Conservation (phyloP, 1,284 basidiomycete genomes). For the Cutaneotrichosporon cyanovorans region DNA sequence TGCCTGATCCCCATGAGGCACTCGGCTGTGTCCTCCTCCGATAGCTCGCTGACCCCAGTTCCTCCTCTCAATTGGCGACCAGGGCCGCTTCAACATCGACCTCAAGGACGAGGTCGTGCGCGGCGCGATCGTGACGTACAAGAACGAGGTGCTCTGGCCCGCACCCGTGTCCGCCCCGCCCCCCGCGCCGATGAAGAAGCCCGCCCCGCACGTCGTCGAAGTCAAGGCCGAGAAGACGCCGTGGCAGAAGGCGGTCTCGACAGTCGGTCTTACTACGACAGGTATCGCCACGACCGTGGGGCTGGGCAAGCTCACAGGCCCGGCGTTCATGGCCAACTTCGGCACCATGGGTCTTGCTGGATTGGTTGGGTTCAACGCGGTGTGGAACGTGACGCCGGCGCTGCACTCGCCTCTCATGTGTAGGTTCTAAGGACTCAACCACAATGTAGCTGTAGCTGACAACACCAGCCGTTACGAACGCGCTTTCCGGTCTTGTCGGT, state of each 20-base stretch:
- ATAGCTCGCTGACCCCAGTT: constrained; percentile 47
- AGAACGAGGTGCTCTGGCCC: constrained; percentile 58
- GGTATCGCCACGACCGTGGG: constrained; percentile 65
- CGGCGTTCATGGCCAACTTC: constrained; percentile 74
- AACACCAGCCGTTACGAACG: constrained; percentile 42
- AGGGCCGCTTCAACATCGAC: constrained; percentile 58
- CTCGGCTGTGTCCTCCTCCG: no score
- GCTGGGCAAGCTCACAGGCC: constrained; percentile 66
- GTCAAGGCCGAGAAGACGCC: constrained; percentile 55
- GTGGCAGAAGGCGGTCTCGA: constrained; percentile 67
- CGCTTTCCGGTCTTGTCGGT: constrained; percentile 59
- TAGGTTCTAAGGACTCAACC: constrained; percentile 8
- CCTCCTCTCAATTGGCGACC: constrained; percentile 64
- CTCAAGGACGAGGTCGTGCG: constrained; percentile 74
- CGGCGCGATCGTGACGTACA: constrained; percentile 65
- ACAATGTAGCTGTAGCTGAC: no score
- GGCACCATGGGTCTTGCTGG: constrained; percentile 66
- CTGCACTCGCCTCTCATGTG: constrained; percentile 55
- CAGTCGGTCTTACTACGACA: constrained; percentile 61
- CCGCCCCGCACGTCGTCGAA: constrained; percentile 49
- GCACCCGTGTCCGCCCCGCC: constrained; percentile 35
- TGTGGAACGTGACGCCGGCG: constrained; percentile 78
- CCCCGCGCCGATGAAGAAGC: constrained; percentile 51
- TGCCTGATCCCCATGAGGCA: no score
- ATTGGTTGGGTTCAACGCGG: constrained; percentile 72